Percentiles rank a stretch among this genome's conserved stretches.
Conservation (phyloP, 768 basidiomycete genomes). For the Tylopilus subfusipes region DNA sequence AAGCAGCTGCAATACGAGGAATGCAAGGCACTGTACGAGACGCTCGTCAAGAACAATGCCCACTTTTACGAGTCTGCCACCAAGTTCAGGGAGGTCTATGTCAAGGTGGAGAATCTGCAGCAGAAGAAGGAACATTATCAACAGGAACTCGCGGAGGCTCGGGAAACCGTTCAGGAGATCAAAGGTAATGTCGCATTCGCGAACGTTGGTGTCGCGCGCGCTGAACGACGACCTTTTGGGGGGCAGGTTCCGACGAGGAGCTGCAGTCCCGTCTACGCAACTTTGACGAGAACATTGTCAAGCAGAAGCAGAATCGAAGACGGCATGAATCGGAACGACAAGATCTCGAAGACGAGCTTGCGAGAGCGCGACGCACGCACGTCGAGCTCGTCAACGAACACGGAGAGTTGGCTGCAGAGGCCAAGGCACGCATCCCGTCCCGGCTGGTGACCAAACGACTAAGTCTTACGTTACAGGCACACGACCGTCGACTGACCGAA, state of each 20-base stretch:
- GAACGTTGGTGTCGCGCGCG: no score
- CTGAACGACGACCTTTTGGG: background rate
- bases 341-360: slow-evolving; percentile 60
- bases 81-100: slow-evolving; percentile 82
- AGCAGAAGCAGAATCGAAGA: slow-evolving; percentile 47
- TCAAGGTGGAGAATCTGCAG: slow-evolving; percentile 61
- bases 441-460: background rate
- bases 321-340: slow-evolving; percentile 50
- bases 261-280: slow-evolving; percentile 53
- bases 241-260: slow-evolving; percentile 69
- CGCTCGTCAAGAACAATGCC: slow-evolving; percentile 62
- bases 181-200: no score
- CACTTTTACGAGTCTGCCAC: slow-evolving; percentile 80
- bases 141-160: slow-evolving; percentile 58
- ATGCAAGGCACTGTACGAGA: slow-evolving; percentile 61
- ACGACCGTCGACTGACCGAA: slow-evolving; percentile 62
- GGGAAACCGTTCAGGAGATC: slow-evolving; percentile 63
- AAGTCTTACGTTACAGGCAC: slow-evolving; percentile 47
- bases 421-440: slow-evolving; percentile 47
- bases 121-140: slow-evolving; percentile 60
- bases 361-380: slow-evolving; percentile 47
- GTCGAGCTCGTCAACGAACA: slow-evolving; percentile 55
- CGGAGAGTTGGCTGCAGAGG: slow-evolving; percentile 69
- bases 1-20: slow-evolving; percentile 77
- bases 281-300: slow-evolving; percentile 55